These are phyloP conservation scores for Phialemoniopsis sp. DNA, from an alignment of 2,329 filamentous ascomycete species.

Conservation along the genomic window DNA sequence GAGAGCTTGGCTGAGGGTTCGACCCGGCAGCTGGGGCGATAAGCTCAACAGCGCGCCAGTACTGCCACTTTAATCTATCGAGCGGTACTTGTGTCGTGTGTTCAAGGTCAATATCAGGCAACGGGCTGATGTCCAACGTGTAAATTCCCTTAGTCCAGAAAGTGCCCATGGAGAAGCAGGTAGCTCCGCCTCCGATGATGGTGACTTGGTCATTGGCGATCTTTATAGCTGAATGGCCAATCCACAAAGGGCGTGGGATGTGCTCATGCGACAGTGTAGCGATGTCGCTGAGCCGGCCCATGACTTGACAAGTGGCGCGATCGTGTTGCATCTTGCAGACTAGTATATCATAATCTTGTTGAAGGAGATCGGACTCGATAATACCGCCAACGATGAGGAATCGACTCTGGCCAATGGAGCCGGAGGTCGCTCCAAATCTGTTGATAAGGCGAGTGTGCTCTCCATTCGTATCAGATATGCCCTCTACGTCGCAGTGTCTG, in stretches of 20 bases:
- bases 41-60: not conserved
- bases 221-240: conserved; percentile 59
- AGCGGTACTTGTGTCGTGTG: too few species aligned
- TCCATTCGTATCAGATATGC: conserved; percentile 1
- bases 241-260: conserved; percentile 57
- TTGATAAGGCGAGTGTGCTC: conserved; percentile 14
- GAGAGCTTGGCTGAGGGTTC: too few species aligned
- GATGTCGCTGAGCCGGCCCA: too few species aligned
- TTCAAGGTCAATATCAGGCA: too few species aligned
- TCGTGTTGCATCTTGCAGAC: too few species aligned
- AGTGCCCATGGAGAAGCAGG: conserved; percentile 87
- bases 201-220: conserved; percentile 46
- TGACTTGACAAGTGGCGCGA: too few species aligned
- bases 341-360: conserved; percentile 47
- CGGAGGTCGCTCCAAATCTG: conserved; percentile 38
- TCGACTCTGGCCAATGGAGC: conserved; percentile 18
- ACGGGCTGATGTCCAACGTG: conserved; percentile 22
- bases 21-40: too few species aligned
- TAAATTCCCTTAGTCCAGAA: conserved; percentile 70
- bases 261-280: not conserved
- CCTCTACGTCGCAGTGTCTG: not conserved
- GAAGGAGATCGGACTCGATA: conserved; percentile 32
- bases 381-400: conserved; percentile 40
- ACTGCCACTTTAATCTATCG: conserved; percentile 6
- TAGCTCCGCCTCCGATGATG: conserved; percentile 75